phyloP scores from a whole-genome alignment of 2,329 filamentous ascomycete genomes.

The Basipetospora chlamydospora region DNA sequence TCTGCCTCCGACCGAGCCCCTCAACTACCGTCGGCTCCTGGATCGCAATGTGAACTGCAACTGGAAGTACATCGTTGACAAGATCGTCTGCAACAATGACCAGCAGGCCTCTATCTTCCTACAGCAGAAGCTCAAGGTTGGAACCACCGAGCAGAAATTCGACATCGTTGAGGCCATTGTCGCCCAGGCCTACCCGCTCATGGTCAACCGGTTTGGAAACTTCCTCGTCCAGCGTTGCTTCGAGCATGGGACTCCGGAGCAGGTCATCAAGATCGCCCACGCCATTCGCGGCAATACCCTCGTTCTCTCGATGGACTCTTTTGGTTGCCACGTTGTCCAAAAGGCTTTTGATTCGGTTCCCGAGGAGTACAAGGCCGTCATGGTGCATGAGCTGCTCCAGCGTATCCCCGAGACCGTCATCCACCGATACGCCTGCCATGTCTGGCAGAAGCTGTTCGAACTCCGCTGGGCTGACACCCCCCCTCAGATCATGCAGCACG shows the following conservation, averaged over 20 bases:
- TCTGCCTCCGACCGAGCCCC: slow-evolving; percentile 71
- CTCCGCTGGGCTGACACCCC: slow-evolving; percentile 89
- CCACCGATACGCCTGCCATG: slow-evolving; percentile 95
- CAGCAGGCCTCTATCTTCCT: slow-evolving; percentile 98
- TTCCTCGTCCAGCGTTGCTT: slow-evolving; percentile 98
- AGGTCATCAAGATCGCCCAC: slow-evolving; percentile 87
- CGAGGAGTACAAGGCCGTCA: slow-evolving; percentile 93
- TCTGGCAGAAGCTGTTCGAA: slow-evolving; percentile 99
- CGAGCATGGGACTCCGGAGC: slow-evolving; percentile 89
- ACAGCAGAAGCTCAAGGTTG: slow-evolving; percentile 96
- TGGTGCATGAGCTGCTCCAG: slow-evolving; percentile 94
- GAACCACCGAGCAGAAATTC: slow-evolving; percentile 87
- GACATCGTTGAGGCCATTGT: slow-evolving; percentile 96
- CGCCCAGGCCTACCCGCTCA: slow-evolving; percentile 82
- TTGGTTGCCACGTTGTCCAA: slow-evolving; percentile 95
- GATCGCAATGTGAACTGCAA: slow-evolving; percentile 96
- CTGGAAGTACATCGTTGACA: slow-evolving; percentile 99
- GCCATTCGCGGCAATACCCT: slow-evolving; percentile 89
- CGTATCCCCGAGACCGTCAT: slow-evolving; percentile 96
- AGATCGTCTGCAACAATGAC: slow-evolving; percentile 98
- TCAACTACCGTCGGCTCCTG: slow-evolving; percentile 90
- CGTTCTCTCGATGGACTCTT: slow-evolving; percentile 93
- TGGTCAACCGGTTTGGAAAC: slow-evolving; percentile 98
- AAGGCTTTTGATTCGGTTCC: slow-evolving; percentile 97
- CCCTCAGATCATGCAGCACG: slow-evolving; percentile 95